Conservation (phyloP, 2,329 filamentous ascomycete species). For the Epicoccum nigrum region DNA sequence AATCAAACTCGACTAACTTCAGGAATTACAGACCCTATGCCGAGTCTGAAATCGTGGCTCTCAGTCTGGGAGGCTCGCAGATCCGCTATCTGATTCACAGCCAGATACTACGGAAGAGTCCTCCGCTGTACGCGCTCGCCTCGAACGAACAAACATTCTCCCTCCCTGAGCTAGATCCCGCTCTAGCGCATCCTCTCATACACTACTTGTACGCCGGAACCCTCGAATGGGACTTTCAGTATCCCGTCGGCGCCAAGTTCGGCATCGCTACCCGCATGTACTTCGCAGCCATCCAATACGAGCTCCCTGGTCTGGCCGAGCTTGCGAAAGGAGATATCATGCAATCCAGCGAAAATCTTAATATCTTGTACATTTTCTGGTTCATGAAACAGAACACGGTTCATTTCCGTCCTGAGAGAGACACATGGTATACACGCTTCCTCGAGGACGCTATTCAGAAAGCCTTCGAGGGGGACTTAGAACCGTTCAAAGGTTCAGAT, state of each 20-base stretch:
- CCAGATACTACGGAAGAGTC: conserved; percentile 29
- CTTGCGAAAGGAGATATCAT: conserved; percentile 31
- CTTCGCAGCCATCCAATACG: conserved; percentile 34
- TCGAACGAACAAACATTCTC: neutral
- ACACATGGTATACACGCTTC: conserved; percentile 34
- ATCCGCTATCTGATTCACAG: conserved; percentile 34
- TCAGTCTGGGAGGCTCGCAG: conserved; percentile 29
- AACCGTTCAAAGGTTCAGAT: conserved; percentile 28
- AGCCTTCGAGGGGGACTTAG: conserved; percentile 28
- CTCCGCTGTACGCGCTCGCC: conserved; percentile 1
- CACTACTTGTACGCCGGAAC: conserved; percentile 5
- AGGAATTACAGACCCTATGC: neutral
- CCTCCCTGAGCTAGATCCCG: conserved; percentile 1
- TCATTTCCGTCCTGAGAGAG: conserved; percentile 9
- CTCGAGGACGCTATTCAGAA: conserved; percentile 27
- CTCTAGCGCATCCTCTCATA: conserved; percentile 1
- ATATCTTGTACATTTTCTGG: conserved; percentile 1
- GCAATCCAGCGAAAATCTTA: neutral
- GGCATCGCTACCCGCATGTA: conserved; percentile 34
- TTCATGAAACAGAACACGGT: neutral
- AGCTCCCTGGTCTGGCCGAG: conserved; percentile 31
- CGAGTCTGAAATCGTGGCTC: neutral
- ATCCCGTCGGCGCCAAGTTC: neutral
- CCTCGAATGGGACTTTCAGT: neutral
- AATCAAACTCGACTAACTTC: neutral